Evolutionary conservation across 2,329 filamentous ascomycete species (phyloP).

Genomic region (Neophaeococcomyces aloes): DNA sequence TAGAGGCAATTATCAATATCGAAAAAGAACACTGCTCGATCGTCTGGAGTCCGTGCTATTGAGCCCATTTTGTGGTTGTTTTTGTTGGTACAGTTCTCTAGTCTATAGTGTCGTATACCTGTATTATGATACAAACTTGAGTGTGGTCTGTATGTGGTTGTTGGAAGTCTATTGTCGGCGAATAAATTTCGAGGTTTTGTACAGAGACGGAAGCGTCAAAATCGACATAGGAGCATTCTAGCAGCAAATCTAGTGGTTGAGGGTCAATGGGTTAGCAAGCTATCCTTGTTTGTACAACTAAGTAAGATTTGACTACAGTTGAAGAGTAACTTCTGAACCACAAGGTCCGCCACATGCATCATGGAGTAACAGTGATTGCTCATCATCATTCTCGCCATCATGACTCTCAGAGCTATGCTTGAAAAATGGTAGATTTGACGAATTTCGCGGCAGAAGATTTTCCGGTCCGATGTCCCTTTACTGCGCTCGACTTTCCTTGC

Average conservation of each 20-base stretch:
- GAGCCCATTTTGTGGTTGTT: constrained; percentile 9
- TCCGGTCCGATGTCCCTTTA: too few relatives aligned
- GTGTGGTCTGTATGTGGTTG: too few relatives aligned
- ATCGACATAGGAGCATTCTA: too few relatives aligned
- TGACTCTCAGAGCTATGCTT: not conserved
- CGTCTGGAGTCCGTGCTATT: constrained; percentile 8
- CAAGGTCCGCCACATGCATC: constrained; percentile 2
- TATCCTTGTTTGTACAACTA: too few relatives aligned
- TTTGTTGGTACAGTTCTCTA: not conserved
- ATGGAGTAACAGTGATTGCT: constrained; percentile 5
- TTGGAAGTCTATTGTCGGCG: too few relatives aligned
- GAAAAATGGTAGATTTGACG: not conserved
- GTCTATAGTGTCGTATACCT: too few relatives aligned
- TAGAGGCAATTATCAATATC: constrained; percentile 99
- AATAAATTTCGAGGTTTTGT: too few relatives aligned
- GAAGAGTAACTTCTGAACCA: not conserved
- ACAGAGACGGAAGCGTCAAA: too few relatives aligned
- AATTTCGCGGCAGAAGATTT: not conserved
- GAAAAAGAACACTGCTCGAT: constrained; percentile 53
- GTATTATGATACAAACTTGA: too few relatives aligned
- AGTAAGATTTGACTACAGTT: not conserved
- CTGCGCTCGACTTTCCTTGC: too few relatives aligned
- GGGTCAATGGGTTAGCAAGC: too few relatives aligned
- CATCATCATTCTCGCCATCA: not conserved
- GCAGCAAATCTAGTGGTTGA: too few relatives aligned